Percentiles rank a stretch among this genome's conserved stretches.
Evolutionary conservation across 768 basidiomycete species (phyloP).

Genomic region (Russula brevipes): DNA sequence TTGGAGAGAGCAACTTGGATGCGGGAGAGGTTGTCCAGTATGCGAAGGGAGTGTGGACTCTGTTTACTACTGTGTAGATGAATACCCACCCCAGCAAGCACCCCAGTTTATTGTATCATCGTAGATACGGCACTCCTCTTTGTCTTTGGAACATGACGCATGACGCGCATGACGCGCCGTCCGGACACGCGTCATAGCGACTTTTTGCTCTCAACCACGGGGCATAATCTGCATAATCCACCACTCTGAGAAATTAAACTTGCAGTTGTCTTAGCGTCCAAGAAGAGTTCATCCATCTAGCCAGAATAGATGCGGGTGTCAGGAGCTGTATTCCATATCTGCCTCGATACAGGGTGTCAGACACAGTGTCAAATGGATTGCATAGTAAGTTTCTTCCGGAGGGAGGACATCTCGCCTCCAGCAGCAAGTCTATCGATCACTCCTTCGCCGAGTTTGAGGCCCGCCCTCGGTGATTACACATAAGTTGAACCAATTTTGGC

Average conservation of each 20-base stretch:
- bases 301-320: constrained; percentile 85
- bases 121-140: neutral
- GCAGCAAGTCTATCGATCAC: constrained; percentile 77
- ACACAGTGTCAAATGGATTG: neutral
- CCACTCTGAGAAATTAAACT: constrained; percentile 17
- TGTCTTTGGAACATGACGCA: neutral
- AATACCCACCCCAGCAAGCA: no score
- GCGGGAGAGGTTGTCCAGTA: constrained; percentile 86
- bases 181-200: neutral
- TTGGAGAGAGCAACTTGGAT: constrained; percentile 84
- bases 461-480: constrained; percentile 74
- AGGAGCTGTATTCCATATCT: constrained; percentile 91
- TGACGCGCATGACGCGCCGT: neutral
- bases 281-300: constrained; percentile 92
- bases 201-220: neutral
- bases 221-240: constrained; percentile 1
- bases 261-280: constrained; percentile 78
- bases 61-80: constrained; percentile 59
- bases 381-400: constrained; percentile 48
- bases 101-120: constrained; percentile 6
- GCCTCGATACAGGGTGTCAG: constrained; percentile 12
- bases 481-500: constrained; percentile 73
- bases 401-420: constrained; percentile 76
- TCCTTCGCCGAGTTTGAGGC: constrained; percentile 64
- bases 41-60: constrained; percentile 74